phyloP scores from a whole-genome alignment of 805 yeast genomes.

The Cyberlindnera saturnus region DNA sequence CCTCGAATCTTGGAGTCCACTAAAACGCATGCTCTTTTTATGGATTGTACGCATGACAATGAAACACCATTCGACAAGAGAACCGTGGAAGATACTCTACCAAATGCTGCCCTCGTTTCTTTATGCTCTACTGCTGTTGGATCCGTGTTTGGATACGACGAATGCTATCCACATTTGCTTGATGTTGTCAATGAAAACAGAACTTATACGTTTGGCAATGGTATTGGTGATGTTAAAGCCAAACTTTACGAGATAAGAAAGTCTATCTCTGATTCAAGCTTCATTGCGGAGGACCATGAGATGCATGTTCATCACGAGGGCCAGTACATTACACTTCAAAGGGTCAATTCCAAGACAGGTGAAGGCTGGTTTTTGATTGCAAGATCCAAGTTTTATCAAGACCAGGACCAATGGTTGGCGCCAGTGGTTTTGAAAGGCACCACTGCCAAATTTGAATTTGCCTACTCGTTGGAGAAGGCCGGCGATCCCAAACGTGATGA shows the following conservation, averaged over 20 bases:
- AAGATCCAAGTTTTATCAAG: slow-evolving; percentile 61
- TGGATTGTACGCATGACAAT: slow-evolving; percentile 98
- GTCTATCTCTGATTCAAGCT: slow-evolving; percentile 44
- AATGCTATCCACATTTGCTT: slow-evolving; percentile 75
- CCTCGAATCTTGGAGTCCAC: slow-evolving; percentile 61
- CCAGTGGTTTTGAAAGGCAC: slow-evolving; percentile 61
- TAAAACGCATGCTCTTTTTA: slow-evolving; percentile 88
- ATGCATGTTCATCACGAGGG: slow-evolving; percentile 94
- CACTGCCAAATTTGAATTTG: slow-evolving; percentile 47
- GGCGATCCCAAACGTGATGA: slow-evolving; percentile 42
- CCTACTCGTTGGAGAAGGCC: slow-evolving; percentile 46
- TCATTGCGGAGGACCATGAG: slow-evolving; percentile 59
- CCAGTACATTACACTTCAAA: slow-evolving; percentile 84
- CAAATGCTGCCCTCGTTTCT: slow-evolving; percentile 91
- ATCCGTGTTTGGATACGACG: slow-evolving; percentile 90
- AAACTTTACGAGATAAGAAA: slow-evolving; percentile 53
- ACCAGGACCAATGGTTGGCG: slow-evolving; percentile 44
- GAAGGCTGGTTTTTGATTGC: slow-evolving; percentile 86
- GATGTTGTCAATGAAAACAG: slow-evolving; percentile 77
- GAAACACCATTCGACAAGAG: slow-evolving; percentile 85
- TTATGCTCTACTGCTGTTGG: slow-evolving; percentile 93
- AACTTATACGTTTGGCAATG: slow-evolving; percentile 48
- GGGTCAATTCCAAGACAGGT: slow-evolving; percentile 79
- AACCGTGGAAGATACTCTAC: slow-evolving; percentile 89
- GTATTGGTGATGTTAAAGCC: slow-evolving; percentile 72